Evolutionary conservation across 2,329 filamentous ascomycete species (phyloP).

Genomic region (Waltergamsia citrina): DNA sequence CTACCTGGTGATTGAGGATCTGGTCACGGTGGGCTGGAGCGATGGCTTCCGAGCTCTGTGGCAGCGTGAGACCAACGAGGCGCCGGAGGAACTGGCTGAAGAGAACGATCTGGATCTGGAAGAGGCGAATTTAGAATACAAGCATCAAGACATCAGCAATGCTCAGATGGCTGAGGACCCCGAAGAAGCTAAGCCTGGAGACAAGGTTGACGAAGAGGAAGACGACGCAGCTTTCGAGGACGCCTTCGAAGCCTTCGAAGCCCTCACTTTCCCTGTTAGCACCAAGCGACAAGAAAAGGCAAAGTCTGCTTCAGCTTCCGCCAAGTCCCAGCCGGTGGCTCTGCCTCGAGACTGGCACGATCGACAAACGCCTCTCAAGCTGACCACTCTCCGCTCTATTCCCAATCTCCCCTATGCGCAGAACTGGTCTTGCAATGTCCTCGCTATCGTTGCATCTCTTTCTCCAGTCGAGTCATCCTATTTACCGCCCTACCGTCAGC

Average conservation of each 20-base stretch:
- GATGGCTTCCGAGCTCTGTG: constrained; percentile 21
- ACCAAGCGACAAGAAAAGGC: not conserved
- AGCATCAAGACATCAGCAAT: constrained; percentile 4
- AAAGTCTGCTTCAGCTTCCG: constrained; percentile 7
- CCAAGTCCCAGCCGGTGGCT: constrained; percentile 16
- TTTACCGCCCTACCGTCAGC: constrained; percentile 38
- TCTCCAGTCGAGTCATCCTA: constrained; percentile 37
- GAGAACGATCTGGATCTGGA: constrained; percentile 5
- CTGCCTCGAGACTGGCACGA: constrained; percentile 31
- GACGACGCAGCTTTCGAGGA: constrained; percentile 19
- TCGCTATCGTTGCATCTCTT: constrained; percentile 38
- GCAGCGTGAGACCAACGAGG: constrained; percentile 6
- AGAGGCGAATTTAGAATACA: not conserved
- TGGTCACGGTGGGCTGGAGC: constrained; percentile 39
- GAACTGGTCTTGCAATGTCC: constrained; percentile 48
- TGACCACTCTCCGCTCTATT: constrained; percentile 39
- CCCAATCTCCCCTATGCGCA: constrained; percentile 44
- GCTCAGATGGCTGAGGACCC: constrained; percentile 5
- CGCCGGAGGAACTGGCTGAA: not conserved
- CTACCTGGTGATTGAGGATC: constrained; percentile 34
- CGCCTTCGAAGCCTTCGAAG: constrained; percentile 27
- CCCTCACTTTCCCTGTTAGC: constrained; percentile 17
- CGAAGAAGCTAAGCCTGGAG: not conserved
- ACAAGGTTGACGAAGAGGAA: constrained; percentile 6
- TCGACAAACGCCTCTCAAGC: constrained; percentile 34